Evolutionary conservation across 148 eudicot genomes (phyloP), one percentile per base, ranked within the genome.

Genomic region (Nepenthes mirabilis): DNA sequence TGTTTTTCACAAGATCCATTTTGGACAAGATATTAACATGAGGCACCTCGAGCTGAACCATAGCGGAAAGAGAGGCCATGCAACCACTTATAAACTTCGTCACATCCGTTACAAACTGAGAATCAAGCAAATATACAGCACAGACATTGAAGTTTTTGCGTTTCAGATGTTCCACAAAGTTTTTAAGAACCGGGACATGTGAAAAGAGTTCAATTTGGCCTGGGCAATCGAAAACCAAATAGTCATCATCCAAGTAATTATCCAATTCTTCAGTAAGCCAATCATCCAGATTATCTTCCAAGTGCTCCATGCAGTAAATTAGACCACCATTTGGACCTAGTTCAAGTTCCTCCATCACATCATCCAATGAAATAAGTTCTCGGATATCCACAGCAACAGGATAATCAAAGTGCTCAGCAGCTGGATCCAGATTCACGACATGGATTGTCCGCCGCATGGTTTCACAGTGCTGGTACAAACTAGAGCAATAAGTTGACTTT

Each of bases 141-240:
- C 99, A 93, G 36, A 89, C 95, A 62, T 77, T 89, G 80, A 93
- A 89, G 73, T 89, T 76, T 75, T 86, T 89, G 14, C 86, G 83
- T 75, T 76, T 74, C 33, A 93, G 72, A 64, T 93, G 96, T 69
- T 80, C 97, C 73, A 89, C 95, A 60, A 93, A 89, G 83, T 89
- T 89, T 63, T 80, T 86, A 33, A 93, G 86, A 60, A 84, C 91
- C 0, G 99, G 87, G 59, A 86, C 84, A 72, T 93, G 99, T 13
- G 99, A 93, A 66, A 85, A 93, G 33, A 93, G 97, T 72, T 89
- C 97, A 34, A 93, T 93, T 74, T 93, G 97, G 37, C 97, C 99
- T 59, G 99, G 99, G 67, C 97, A 93, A 66, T 93, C 99, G 60
- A 93, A 93, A 56, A 93, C 80, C 65, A 93, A 64, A 65, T 89